Evolutionary conservation across 2,329 filamentous ascomycete species (phyloP).

Genomic region (Fusarium temperatum): DNA sequence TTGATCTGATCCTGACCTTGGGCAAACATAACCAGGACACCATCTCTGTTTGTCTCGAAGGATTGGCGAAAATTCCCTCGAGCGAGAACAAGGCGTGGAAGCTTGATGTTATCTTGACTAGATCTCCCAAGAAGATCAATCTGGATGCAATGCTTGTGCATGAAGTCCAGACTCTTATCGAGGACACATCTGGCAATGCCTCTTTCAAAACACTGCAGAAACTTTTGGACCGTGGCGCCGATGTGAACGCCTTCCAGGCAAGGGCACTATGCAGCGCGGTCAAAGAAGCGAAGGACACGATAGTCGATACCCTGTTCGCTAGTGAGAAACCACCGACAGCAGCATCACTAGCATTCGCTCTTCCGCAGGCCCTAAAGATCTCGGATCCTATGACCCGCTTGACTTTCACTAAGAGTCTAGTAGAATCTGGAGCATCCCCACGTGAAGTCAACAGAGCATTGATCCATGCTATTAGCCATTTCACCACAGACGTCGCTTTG

Average conservation of each 20-base stretch:
- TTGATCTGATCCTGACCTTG: constrained; percentile 57
- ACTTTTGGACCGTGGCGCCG: constrained; percentile 61
- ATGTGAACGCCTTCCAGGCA: constrained; percentile 63
- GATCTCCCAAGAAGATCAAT: constrained; percentile 53
- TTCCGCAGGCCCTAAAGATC: constrained; percentile 63
- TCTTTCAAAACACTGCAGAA: constrained; percentile 56
- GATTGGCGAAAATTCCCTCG: constrained; percentile 54
- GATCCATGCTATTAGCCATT: constrained; percentile 58
- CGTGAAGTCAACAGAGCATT: constrained; percentile 62
- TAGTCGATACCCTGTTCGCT: constrained; percentile 61
- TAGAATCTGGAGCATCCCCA: constrained; percentile 59
- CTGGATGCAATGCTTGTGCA: constrained; percentile 58
- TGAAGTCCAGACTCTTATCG: constrained; percentile 59
- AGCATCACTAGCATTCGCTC: constrained; percentile 57
- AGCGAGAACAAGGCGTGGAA: constrained; percentile 60
- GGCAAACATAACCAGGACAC: constrained; percentile 57
- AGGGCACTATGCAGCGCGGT: constrained; percentile 62
- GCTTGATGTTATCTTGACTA: constrained; percentile 56
- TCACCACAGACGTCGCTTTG: constrained; percentile 59
- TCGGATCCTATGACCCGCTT: constrained; percentile 61
- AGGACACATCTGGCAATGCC: constrained; percentile 49
- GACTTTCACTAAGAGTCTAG: constrained; percentile 58
- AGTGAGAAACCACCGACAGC: constrained; percentile 49
- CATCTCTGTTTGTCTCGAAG: constrained; percentile 54
- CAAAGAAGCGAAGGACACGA: constrained; percentile 52